A percentile compares a stretch with the other conserved stretches of the same genome.
Conservation (phyloP, 2,329 filamentous ascomycete genomes). For the Colletotrichum navitas region DNA sequence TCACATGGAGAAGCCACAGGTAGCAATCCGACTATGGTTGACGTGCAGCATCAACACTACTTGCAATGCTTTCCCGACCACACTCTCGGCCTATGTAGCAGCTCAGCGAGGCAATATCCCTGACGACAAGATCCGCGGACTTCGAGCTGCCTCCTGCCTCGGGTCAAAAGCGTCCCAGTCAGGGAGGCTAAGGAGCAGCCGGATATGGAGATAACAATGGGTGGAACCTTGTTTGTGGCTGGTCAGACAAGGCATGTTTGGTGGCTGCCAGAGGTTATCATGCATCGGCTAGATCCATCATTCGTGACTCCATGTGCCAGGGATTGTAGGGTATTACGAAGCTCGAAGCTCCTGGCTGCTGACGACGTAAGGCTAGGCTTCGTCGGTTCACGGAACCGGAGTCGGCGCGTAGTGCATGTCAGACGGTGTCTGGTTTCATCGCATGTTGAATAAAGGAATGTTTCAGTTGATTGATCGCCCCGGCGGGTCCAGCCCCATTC, state of each 20-base stretch:
- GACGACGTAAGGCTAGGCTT: background rate
- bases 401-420: conserved; percentile 8
- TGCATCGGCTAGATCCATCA: background rate
- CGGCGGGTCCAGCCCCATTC: background rate
- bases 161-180: background rate
- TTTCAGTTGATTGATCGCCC: conserved; percentile 17
- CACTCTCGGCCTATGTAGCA: background rate
- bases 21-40: background rate
- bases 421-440: conserved; percentile 30
- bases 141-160: background rate
- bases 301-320: background rate
- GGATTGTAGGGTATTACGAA: background rate
- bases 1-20: background rate
- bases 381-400: background rate
- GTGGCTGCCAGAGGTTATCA: background rate
- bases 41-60: background rate
- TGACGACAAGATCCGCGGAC: background rate
- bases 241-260: background rate
- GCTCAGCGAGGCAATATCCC: background rate
- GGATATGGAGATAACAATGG: background rate
- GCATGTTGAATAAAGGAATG: conserved; percentile 19
- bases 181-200: background rate
- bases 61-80: background rate
- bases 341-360: background rate
- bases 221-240: background rate